Percentiles rank a stretch among this genome's conserved stretches.
These are phyloP conservation scores for Candida buenavistaensis DNA, from an alignment of 1,139 yeast genomes.

Conservation along the genomic window DNA sequence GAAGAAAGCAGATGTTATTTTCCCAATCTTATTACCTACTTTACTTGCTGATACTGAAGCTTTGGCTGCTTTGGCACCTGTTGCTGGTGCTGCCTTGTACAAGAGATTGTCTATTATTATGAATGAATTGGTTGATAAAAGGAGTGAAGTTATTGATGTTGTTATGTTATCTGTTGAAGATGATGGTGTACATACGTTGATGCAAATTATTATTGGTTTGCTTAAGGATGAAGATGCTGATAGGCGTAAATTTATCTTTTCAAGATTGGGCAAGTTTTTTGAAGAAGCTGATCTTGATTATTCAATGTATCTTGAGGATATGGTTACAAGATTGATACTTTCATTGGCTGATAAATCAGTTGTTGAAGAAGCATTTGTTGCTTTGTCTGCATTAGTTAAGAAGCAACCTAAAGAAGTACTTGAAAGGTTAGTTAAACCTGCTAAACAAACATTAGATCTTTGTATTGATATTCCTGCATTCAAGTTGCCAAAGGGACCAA, in stretches of 20 bases:
- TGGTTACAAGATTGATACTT: slow-evolving; percentile 69
- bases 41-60: slow-evolving; percentile 78
- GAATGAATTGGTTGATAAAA: slow-evolving; percentile 66
- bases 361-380: slow-evolving; percentile 68
- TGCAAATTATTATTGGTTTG: slow-evolving; percentile 76
- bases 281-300: slow-evolving; percentile 65
- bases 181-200: slow-evolving; percentile 80
- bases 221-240: slow-evolving; percentile 74
- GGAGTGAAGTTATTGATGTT: slow-evolving; percentile 61
- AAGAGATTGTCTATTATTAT: slow-evolving; percentile 71
- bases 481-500: slow-evolving; percentile 81
- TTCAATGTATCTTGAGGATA: slow-evolving; percentile 71
- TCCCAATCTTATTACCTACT: slow-evolving; percentile 92
- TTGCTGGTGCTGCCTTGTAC: slow-evolving; percentile 84
- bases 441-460: slow-evolving; percentile 67
- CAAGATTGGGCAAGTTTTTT: slow-evolving; percentile 74
- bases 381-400: slow-evolving; percentile 66
- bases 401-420: slow-evolving; percentile 73
- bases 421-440: slow-evolving; percentile 75
- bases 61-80: slow-evolving; percentile 88
- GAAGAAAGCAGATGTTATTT: slow-evolving; percentile 82
- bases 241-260: slow-evolving; percentile 66
- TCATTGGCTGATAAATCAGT: slow-evolving; percentile 76
- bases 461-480: slow-evolving; percentile 76
- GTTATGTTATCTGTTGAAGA: slow-evolving; percentile 73